Evolutionary conservation across 129 eudicot genomes (phyloP), one percentile per base, ranked within the genome.

Genomic region (Daucus carota): DNA sequence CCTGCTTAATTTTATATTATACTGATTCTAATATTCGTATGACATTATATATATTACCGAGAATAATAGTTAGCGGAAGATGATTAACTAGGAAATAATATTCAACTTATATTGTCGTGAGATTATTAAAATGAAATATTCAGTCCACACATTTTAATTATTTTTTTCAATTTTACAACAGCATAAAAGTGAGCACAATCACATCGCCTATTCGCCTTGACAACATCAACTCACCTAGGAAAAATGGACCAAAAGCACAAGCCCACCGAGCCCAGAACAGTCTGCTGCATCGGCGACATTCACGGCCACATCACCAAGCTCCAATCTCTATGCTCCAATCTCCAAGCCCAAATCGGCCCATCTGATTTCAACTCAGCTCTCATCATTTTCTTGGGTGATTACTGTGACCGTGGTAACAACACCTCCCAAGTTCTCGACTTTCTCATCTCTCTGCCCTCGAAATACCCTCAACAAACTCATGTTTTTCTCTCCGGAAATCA

Each of bases 401-500:
- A 91, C 62, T 94, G 98, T 29, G 96, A 91, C 71, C 88, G 93
- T n/a, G 96, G 97, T 4, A 92, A 90, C 5, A 57, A 86, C 28
- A 91, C 97, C 26, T 84, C 81, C 20, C 20, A 83, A 60, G 97
- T 94, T 15, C 48, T 94, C 0, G 92, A 94, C 38, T 94, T 91
- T 79, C 62, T 94, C 7, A 81, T 87, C 70, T 38, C 84, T 8
- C 68, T 93, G 38, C 98, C 90, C 29, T 81, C 96, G 11, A 84
- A 81, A 12, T 87, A 90, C 88, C 98, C 98, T 42, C 81, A 89
- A 2, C 98, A 93, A 59, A 74, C 88, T 69, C 96, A 93, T 36
- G 91, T 90, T 40, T 90, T 88, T 75, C 90, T 93, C 38, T 81
- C 87, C 63, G 97, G 97, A 68, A 93, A 90, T 84, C 98, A 93